Evolutionary conservation across 2,329 filamentous ascomycete genomes (phyloP).

Genomic region (Escovopsis sp.): DNA sequence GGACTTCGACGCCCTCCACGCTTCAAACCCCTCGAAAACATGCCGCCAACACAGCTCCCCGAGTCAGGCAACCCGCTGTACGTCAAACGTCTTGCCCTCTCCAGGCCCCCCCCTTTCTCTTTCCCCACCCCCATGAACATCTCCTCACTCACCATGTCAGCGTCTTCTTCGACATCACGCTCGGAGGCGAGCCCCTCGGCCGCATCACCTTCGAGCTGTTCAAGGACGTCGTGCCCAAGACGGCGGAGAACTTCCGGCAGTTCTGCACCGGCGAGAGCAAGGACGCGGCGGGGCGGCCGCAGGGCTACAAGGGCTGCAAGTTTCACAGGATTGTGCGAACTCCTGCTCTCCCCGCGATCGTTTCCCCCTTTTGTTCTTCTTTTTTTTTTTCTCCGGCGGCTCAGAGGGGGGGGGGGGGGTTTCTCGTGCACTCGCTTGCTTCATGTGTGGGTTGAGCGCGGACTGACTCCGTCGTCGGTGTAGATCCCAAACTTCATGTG

Average conservation of each 20-base stretch:
- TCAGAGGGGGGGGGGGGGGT: background rate
- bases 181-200: constrained; percentile 74
- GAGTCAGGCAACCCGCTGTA: constrained; percentile 33
- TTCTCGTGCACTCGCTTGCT: too few species aligned
- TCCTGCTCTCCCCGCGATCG: too few species aligned
- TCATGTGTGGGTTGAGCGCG: too few species aligned
- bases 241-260: constrained; percentile 91
- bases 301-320: constrained; percentile 88
- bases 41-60: constrained; percentile 31
- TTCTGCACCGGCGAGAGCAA: constrained; percentile 93
- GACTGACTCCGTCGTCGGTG: too few species aligned
- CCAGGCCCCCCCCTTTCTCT: background rate
- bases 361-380: background rate
- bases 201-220: constrained; percentile 86
- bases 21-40: too few species aligned
- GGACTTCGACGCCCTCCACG: too few species aligned
- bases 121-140: too few species aligned
- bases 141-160: constrained; percentile 17
- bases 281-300: constrained; percentile 57
- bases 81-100: constrained; percentile 14
- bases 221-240: constrained; percentile 67
- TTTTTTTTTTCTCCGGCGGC: constrained; percentile 3
- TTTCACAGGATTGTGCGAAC: constrained; percentile 71
- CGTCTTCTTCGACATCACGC: constrained; percentile 64
- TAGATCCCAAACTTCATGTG: constrained; percentile 96